phyloP scores from a whole-genome alignment of 2,329 filamentous ascomycete genomes.

The Periconia macrospinosa region DNA sequence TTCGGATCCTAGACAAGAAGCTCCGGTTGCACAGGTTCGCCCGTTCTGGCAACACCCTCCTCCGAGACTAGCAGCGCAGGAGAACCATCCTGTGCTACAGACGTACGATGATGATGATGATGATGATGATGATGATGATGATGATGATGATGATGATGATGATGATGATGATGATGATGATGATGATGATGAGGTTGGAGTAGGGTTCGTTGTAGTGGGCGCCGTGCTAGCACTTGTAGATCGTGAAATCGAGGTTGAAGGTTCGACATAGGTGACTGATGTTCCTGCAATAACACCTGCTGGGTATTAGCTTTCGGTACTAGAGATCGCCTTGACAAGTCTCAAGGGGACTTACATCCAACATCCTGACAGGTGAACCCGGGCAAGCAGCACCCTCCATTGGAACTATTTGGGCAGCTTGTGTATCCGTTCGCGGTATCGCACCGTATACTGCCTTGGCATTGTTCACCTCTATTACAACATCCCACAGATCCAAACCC shows the following conservation, averaged over 20 bases:
- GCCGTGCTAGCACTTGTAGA: constrained; percentile 34
- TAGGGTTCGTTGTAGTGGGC: constrained; percentile 25
- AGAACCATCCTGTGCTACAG: constrained; percentile 50
- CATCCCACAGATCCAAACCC: constrained; percentile 72
- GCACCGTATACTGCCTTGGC: constrained; percentile 67
- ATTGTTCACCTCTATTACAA: constrained; percentile 67
- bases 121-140: constrained; percentile 18
- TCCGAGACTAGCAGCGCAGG: constrained; percentile 50
- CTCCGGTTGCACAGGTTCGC: constrained; percentile 45
- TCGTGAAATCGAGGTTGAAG: constrained; percentile 29
- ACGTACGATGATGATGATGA: constrained; percentile 26
- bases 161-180: constrained; percentile 17
- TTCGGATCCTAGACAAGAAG: constrained; percentile 40
- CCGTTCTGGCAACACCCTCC: constrained; percentile 55
- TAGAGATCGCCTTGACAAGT: neutral
- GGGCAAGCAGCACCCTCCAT: constrained; percentile 75
- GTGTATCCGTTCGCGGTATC: constrained; percentile 59
- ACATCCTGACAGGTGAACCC: constrained; percentile 70
- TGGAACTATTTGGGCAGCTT: constrained; percentile 65
- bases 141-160: constrained; percentile 17
- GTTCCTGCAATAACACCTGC: constrained; percentile 34
- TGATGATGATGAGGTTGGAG: constrained; percentile 22
- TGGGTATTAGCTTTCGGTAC: constrained; percentile 1
- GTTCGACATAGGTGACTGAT: constrained; percentile 33
- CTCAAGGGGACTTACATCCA: constrained; percentile 61